Evolutionary conservation across 495 filamentous ascomycete genomes (phyloP), one percentile per base, ranked within the genome.

Genomic region (Penicillium canariense): DNA sequence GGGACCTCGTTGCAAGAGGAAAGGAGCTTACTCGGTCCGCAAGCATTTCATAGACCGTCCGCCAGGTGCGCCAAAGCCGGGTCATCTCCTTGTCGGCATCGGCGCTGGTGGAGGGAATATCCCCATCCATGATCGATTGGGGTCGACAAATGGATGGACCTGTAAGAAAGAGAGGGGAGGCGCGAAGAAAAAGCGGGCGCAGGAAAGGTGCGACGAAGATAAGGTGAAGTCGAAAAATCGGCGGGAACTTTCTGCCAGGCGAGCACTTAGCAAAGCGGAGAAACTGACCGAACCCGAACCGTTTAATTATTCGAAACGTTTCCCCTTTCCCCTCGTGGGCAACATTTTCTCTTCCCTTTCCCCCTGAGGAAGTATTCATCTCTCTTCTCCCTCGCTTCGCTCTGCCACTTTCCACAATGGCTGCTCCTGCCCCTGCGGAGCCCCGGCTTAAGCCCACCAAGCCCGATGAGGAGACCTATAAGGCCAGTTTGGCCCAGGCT

Each of bases 11-110:
- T 46, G n/a, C 28, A 20, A 12, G 4, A 17, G 26, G 4, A 2
- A 42, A 60, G 27, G 17, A 61, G 31, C 82, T 48, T 78, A 93
- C 89, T 60, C 90, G 77, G 63, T 96, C 90, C 52, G 79, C 78
- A 27, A 90, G 85, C 90, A 96, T 91, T 77, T 95, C 88, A 66
- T 91, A 86, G 51, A 91, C 83, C 2, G 90, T 96, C 66, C 83
- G 78, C 86, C 89, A 93, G 62, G 87, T 89, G 71, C 90, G 87
- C 90, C 90, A 96, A 44, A 93, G 82, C 57, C 82, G 79, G 53
- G 86, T 84, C 57, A 85, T 74, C 64, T 87, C 84, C 69, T 86
- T 81, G 50, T 86, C 82, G 61, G 84, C 76, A 43, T 85, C 83
- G 40, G 52, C 81, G 43, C 73, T 78, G 51, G 68, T 61, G 52